Evolutionary conservation across 257 asterid genomes (phyloP), one percentile per base, ranked within the genome.

Genomic region (Vinca minor): DNA sequence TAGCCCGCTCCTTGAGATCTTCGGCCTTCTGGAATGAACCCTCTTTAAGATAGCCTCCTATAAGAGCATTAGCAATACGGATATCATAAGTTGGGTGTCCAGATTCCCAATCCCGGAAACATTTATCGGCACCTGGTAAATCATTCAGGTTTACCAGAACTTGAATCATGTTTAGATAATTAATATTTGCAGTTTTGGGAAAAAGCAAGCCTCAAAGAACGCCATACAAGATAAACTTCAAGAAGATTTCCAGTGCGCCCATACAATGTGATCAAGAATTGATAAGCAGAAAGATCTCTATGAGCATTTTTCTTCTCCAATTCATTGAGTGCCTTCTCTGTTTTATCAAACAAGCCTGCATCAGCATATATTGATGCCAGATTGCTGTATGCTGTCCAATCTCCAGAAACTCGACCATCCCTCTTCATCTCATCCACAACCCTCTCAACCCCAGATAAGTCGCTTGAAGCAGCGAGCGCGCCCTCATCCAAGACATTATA

Each of bases 401-500:
- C 96, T 58, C 73, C 87, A 71, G 79, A 76, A 67, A 87, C 95
- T 50, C 94, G 88, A 29, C 94, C 98, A 68, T 87, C 95, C 75
- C 95, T 81, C 77, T 89, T 92, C 94, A 92, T 87, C 81, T 92
- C 97, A 70, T 92, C 97, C 52, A 89, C 73, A 48, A 89, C 92
- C 79, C 91, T 81, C 78, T 92, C 98, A 20, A 82, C 95, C 65
- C 91, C 98, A 53, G 83, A 64, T 47, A 87, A 78, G 58, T 92
- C 98, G 31, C 73, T 59, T 57, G 60, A 69, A 76, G 95, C 86
- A 74, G 96, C 95, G 70, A 92, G 93, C 57, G 93, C 57, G 97
- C 83, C 82, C 96, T 85, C 96, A 92, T 89, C 98, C 98, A 92
- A n/a, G 55, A 87, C 78, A 59, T 92, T 87, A 79, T 92, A 92